These are phyloP conservation scores for Colletotrichum neosansevieriae DNA, from an alignment of 2,329 filamentous ascomycete genomes.

Conservation along the genomic window DNA sequence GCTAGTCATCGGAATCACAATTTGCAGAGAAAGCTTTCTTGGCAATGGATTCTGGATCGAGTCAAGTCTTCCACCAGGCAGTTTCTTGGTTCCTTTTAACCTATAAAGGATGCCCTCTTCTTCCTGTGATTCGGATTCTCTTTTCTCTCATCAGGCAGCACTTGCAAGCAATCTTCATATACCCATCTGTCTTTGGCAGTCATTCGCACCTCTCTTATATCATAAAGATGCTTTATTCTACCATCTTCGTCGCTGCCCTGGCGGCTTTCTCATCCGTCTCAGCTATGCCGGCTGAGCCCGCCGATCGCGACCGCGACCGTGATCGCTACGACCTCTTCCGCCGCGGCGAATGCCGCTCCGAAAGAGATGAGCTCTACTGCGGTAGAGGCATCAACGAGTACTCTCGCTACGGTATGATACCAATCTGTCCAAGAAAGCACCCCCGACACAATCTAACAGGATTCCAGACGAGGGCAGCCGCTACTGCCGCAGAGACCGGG, in stretches of 20 bases:
- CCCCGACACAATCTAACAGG: neutral
- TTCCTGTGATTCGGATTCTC: neutral
- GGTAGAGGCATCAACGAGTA: slow-evolving; percentile 31
- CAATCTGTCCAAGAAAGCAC: too few species aligned
- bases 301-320: slow-evolving; percentile 11
- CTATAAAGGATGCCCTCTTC: slow-evolving; percentile 25
- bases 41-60: neutral
- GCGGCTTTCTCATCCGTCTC: slow-evolving; percentile 30
- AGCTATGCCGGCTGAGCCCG: slow-evolving; percentile 26
- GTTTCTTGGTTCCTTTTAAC: neutral
- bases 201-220: neutral
- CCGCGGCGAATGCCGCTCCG: slow-evolving; percentile 27
- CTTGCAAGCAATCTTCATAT: slow-evolving; percentile 24
- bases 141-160: slow-evolving; percentile 13
- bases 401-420: slow-evolving; percentile 21
- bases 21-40: neutral
- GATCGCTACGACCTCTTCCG: slow-evolving; percentile 17
- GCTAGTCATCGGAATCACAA: neutral
- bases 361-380: slow-evolving; percentile 32
- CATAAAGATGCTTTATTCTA: slow-evolving; percentile 33
- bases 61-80: neutral
- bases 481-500: slow-evolving; percentile 20
- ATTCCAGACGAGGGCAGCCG: slow-evolving; percentile 21
- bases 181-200: slow-evolving; percentile 11
- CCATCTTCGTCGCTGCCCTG: slow-evolving; percentile 25